These are phyloP conservation scores for Ascoidea tarda DNA, from an alignment of 805 yeast genomes.

Conservation along the genomic window DNA sequence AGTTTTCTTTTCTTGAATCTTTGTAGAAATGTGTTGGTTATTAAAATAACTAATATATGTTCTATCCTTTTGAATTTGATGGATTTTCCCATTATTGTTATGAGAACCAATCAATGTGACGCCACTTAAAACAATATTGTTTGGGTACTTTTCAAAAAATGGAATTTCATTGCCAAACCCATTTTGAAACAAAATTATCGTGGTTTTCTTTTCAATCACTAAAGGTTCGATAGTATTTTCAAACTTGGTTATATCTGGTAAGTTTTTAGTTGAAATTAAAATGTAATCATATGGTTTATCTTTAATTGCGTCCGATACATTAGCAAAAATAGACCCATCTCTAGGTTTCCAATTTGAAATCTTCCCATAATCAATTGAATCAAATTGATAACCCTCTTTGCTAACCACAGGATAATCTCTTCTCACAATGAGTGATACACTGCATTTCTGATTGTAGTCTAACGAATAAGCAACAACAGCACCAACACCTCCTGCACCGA, in stretches of 20 bases:
- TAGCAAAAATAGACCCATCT: constrained; percentile 22
- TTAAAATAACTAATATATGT: constrained; percentile 38
- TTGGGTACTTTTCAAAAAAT: constrained; percentile 33
- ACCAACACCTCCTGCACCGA: constrained; percentile 86
- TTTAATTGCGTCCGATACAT: constrained; percentile 31
- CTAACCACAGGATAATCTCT: constrained; percentile 43
- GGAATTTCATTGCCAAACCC: constrained; percentile 55
- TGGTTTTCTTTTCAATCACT: constrained; percentile 26
- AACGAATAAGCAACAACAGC: constrained; percentile 59
- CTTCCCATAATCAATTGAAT: constrained; percentile 49
- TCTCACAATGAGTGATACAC: constrained; percentile 50
- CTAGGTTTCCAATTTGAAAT: constrained; percentile 44
- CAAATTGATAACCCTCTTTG: constrained; percentile 40
- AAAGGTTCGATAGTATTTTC: constrained; percentile 39
- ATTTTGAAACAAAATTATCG: constrained; percentile 47
- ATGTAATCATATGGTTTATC: constrained; percentile 36
- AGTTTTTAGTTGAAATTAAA: constrained; percentile 50
- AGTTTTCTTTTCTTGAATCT: constrained; percentile 21
- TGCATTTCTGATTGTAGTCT: constrained; percentile 28
- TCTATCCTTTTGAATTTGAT: constrained; percentile 37
- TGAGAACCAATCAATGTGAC: constrained; percentile 51
- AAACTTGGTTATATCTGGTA: constrained; percentile 47
- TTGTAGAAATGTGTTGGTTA: constrained; percentile 20
- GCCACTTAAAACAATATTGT: constrained; percentile 39
- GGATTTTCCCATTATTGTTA: constrained; percentile 31